phyloP scores from a whole-genome alignment of 768 basidiomycete genomes.

The Termitomyces sp. region DNA sequence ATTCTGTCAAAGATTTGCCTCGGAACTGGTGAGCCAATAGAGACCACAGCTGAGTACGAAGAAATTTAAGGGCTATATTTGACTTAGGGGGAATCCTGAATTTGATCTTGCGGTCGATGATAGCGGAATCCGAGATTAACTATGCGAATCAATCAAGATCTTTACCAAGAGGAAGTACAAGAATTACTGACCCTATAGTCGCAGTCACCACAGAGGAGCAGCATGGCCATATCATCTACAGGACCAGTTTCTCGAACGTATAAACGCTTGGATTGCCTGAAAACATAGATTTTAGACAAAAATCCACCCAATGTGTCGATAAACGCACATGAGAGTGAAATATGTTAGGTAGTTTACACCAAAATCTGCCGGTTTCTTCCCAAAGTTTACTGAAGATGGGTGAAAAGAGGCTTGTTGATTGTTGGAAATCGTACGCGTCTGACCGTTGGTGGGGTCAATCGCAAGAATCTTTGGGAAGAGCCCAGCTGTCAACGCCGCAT shows the following conservation, averaged over 20 bases:
- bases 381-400: constrained; percentile 89
- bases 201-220: constrained; percentile 83
- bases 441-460: constrained; percentile 53
- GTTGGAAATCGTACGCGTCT: constrained; percentile 77
- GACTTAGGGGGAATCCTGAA: constrained; percentile 66
- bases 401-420: constrained; percentile 78
- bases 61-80: constrained; percentile 71
- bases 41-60: constrained; percentile 57
- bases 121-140: constrained; percentile 65
- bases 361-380: constrained; percentile 60
- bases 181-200: constrained; percentile 64
- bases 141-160: constrained; percentile 21
- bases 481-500: constrained; percentile 80
- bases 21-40: constrained; percentile 66
- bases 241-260: constrained; percentile 94
- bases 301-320: neutral
- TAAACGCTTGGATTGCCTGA: constrained; percentile 88
- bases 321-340: constrained; percentile 79
- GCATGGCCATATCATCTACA: constrained; percentile 74
- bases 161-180: neutral
- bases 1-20: constrained; percentile 48
- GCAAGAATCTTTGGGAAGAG: constrained; percentile 87
- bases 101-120: constrained; percentile 82
- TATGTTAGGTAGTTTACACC: constrained; percentile 72
- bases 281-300: constrained; percentile 8